A percentile compares a stretch with the other conserved stretches of the same genome.
These are phyloP conservation scores for Pseudopithomyces maydicus DNA, from an alignment of 2,329 filamentous ascomycete species.

Conservation along the genomic window DNA sequence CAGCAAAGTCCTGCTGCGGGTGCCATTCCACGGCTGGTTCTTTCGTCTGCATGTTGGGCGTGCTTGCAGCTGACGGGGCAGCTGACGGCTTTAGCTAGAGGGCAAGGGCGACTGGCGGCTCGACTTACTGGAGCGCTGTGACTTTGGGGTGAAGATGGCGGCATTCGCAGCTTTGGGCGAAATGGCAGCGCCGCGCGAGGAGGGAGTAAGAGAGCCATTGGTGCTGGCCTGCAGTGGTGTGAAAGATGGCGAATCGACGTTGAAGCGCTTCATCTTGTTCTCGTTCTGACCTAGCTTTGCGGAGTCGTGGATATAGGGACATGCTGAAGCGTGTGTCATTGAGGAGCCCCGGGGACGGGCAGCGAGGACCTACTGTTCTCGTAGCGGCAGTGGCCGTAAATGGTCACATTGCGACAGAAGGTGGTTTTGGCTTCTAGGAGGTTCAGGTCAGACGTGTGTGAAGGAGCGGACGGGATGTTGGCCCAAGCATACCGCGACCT, in stretches of 20 bases:
- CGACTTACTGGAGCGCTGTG: slow-evolving; percentile 47
- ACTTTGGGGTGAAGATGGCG: slow-evolving; percentile 80
- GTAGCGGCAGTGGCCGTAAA: slow-evolving; percentile 91
- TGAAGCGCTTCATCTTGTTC: slow-evolving; percentile 74
- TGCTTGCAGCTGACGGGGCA: slow-evolving; percentile 42
- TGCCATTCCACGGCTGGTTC: slow-evolving; percentile 55
- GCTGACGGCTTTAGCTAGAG: slow-evolving; percentile 16
- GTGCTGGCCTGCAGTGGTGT: slow-evolving; percentile 67
- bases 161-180: slow-evolving; percentile 91
- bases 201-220: slow-evolving; percentile 52
- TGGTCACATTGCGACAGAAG: slow-evolving; percentile 87
- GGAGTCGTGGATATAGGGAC: slow-evolving; percentile 86
- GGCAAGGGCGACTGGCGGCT: not conserved
- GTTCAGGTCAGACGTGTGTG: slow-evolving; percentile 25
- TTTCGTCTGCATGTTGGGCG: slow-evolving; percentile 52
- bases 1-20: slow-evolving; percentile 54
- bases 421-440: slow-evolving; percentile 76
- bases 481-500: slow-evolving; percentile 44
- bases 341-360: slow-evolving; percentile 11
- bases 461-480: not conserved
- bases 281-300: slow-evolving; percentile 65
- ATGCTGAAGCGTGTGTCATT: slow-evolving; percentile 49
- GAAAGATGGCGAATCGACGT: slow-evolving; percentile 95
- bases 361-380: slow-evolving; percentile 67
- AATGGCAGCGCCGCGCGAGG: slow-evolving; percentile 73